Percentiles rank a stretch among this genome's conserved stretches.
Evolutionary conservation across 192 early-diverging fungal species (phyloP).

Genomic region (Podochytrium sp.): DNA sequence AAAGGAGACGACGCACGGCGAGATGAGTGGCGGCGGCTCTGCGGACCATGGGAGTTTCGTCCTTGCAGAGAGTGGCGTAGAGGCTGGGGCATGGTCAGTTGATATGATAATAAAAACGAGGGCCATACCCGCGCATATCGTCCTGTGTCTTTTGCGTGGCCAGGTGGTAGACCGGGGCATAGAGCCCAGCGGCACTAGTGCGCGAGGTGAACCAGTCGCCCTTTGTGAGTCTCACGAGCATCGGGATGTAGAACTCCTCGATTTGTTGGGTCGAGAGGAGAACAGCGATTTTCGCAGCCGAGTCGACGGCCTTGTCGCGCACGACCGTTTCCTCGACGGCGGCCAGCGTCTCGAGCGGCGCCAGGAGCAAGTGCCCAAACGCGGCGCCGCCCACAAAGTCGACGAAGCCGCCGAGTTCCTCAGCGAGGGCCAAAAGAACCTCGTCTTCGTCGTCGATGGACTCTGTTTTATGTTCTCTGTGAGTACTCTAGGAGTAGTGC

Average conservation of each 20-base stretch:
- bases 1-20: constrained; percentile 53
- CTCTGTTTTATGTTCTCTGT: constrained; percentile 75
- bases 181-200: constrained; percentile 91
- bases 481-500: too few relatives aligned
- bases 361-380: constrained; percentile 83
- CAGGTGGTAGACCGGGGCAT: constrained; percentile 79
- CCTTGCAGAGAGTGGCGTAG: constrained; percentile 82
- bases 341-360: constrained; percentile 94
- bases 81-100: constrained; percentile 44
- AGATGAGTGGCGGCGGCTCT: constrained; percentile 88
- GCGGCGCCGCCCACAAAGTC: constrained; percentile 91
- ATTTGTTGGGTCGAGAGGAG: constrained; percentile 78
- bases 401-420: constrained; percentile 91
- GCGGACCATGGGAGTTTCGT: constrained; percentile 98
- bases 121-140: constrained; percentile 78
- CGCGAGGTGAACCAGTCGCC: constrained; percentile 99
- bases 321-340: constrained; percentile 98
- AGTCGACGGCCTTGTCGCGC: constrained; percentile 98
- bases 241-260: constrained; percentile 88
- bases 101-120: neutral
- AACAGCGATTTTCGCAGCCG: constrained; percentile 82
- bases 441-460: constrained; percentile 99
- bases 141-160: constrained; percentile 75
- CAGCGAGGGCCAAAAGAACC: constrained; percentile 88
- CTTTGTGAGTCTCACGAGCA: constrained; percentile 85